Evolutionary conservation across 2,329 filamentous ascomycete genomes (phyloP).

Genomic region (Xenosphaeropsis pyriputrescens): DNA sequence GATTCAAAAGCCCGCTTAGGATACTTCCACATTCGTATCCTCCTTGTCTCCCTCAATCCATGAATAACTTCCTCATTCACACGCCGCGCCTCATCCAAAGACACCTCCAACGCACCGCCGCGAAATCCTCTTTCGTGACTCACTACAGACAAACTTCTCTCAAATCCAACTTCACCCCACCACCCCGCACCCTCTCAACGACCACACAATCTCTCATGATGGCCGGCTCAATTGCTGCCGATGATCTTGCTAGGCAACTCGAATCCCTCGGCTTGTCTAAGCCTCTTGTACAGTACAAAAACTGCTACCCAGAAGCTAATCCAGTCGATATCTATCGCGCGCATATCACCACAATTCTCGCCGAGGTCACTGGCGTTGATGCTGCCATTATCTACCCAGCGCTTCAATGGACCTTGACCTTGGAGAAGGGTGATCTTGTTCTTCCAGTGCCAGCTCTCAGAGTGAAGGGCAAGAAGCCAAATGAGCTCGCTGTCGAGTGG

Average conservation of each 20-base stretch:
- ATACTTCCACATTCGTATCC: too few species aligned
- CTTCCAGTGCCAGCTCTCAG: slow-evolving; percentile 69
- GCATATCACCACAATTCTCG: slow-evolving; percentile 56
- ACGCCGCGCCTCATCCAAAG: too few species aligned
- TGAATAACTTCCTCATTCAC: too few species aligned
- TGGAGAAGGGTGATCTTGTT: slow-evolving; percentile 73
- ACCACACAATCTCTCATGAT: neutral
- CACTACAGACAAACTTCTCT: too few species aligned
- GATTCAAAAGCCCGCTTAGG: too few species aligned
- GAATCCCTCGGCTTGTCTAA: slow-evolving; percentile 11
- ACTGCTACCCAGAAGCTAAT: slow-evolving; percentile 54
- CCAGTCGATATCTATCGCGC: slow-evolving; percentile 68
- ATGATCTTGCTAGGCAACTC: slow-evolving; percentile 8
- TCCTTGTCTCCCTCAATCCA: too few species aligned
- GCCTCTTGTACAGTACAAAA: slow-evolving; percentile 26
- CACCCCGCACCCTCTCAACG: too few species aligned
- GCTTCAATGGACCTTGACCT: slow-evolving; percentile 62
- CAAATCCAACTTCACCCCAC: too few species aligned
- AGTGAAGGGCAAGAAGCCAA: slow-evolving; percentile 55
- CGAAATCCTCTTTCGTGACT: too few species aligned
- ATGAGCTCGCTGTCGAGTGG: slow-evolving; percentile 47
- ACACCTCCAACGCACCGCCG: too few species aligned
- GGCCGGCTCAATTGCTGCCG: neutral
- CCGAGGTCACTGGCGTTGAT: slow-evolving; percentile 56
- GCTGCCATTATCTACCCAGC: slow-evolving; percentile 56